Evolutionary conservation across 306 rosid genomes (phyloP), one percentile per base, ranked within the genome.

Genomic region (Medicago arabica): DNA sequence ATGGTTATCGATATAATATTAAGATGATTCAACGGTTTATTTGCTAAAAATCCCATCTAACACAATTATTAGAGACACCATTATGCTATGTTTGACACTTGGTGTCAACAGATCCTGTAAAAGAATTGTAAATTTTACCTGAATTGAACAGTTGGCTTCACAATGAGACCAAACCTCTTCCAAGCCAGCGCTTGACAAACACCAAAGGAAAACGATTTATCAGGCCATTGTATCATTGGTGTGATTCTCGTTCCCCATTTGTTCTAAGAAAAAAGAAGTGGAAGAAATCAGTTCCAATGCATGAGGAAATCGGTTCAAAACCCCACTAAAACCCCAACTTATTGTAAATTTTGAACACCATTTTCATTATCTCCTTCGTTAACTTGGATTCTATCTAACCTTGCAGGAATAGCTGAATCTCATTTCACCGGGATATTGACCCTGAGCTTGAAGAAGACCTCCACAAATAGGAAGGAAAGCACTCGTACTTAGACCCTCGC

Each of bases 401-500:
- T 96, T 92, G 92, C 91, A 90, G 65, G 98, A 96, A 82, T 83
- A 96, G 90, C 96, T 96, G 86, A 87, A 96, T 87, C 88, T 90
- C 99, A 96, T 90, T 84, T 96, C 99, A 75, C 99, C 99, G 2
- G 99, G 99, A 92, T 90, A 96, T 80, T 92, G 99, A 82, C 99
- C 99, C 71, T 96, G 99, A 70, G 91, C 97, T 88, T 92, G 99
- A 83, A 96, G 89, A 84, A 92, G 99, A 81, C 99, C 99, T 63
- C 98, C 97, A 58, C 90, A 87, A 49, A 92, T 36, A 58, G 97
- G 98, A 75, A 92, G 82, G 83, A 96, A 92, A 38, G 96, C 97
- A 73, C 98, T 89, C 16, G 98, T 87, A 82, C 83, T 90, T 51
- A 92, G 87, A 73, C 99, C 99, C 90, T 96, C 98, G 36, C 98